Conservation (phyloP, 352 stramenopile genomes). For the Phytophthora citrophthora region DNA sequence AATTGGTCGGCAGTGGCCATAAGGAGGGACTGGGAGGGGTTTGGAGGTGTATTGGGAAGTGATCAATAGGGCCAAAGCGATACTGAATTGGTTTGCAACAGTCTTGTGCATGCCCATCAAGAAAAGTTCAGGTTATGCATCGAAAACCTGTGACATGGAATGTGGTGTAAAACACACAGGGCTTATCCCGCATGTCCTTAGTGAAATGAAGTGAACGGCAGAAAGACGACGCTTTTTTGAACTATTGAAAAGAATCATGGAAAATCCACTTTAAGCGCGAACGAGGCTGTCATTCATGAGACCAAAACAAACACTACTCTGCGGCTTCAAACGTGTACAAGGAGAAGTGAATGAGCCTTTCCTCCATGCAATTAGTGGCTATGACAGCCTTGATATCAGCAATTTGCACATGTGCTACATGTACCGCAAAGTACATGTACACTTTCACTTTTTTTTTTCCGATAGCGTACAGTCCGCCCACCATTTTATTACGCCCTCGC, state of each 20-base stretch:
- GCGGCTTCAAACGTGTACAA: not conserved
- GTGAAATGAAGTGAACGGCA: constrained; percentile 10
- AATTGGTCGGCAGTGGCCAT: constrained; percentile 31
- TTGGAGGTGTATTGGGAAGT: constrained; percentile 16
- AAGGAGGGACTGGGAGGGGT: not conserved
- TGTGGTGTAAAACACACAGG: constrained; percentile 15
- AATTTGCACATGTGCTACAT: not conserved
- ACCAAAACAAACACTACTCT: constrained; percentile 3
- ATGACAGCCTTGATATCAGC: not conserved
- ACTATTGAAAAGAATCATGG: constrained; percentile 10
- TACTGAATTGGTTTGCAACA: constrained; percentile 28
- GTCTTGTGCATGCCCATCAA: constrained; percentile 30
- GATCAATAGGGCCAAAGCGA: constrained; percentile 13
- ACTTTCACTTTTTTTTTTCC: too few relatives aligned
- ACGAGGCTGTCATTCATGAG: constrained; percentile 14
- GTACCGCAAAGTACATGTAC: too few relatives aligned
- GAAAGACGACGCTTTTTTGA: constrained; percentile 11
- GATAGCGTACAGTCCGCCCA: not conserved
- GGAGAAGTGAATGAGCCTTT: constrained; percentile 15
- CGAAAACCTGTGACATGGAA: not conserved
- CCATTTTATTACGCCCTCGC: not conserved
- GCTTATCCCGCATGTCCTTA: constrained; percentile 1
- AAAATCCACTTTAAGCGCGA: constrained; percentile 31
- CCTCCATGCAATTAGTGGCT: constrained; percentile 10
- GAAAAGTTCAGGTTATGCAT: not conserved